Evolutionary conservation across 768 basidiomycete species (phyloP), one percentile per base, ranked within the genome.

Genomic region (Tremella mesenterica): DNA sequence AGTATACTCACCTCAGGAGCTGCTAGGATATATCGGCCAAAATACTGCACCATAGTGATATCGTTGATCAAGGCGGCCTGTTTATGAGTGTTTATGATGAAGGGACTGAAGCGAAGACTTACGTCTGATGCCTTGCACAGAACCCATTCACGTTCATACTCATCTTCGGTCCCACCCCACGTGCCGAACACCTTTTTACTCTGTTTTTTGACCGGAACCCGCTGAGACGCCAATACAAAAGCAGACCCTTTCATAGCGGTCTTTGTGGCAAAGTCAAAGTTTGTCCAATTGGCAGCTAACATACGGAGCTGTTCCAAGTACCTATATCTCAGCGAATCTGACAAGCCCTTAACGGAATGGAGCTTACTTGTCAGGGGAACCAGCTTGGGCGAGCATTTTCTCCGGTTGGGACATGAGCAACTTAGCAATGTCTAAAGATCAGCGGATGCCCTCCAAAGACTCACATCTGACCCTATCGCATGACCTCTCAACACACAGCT

Each of bases 21-120:
- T 12, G 67, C 63, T 2, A 84, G 87, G 14, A 93, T 75, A 1
- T 79, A 78, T 41, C 83, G 82, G 4, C 84, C 83, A 67, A 95
- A 95, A 12, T 84, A 76, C 57, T 87, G 84, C 62, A 84, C 81
- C 4, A 83, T 76, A 46, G 86, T 85, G 9, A 83, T 83, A 66
- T 95, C 89, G 69, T 99, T 92, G 3, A 86, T 85, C 44, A 95
- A 80, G 25, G 88, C 80, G 7, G 90, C 82, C 63, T 86, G 57
- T 1, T 31, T 16, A 50, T 20, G 26, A 28, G 14, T 4, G 27
- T 47, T 20, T 51, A 21, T 5, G 20, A 12, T 14, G 25, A 23
- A 6, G 13, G 25, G 16, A 51, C 18, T 31, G 14, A 52, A 16
- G 21, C 20, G 6, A 46, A 26, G n/a, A 36, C 62, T 50, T 38